These are phyloP conservation scores for Tolypocladium tropicale DNA, from an alignment of 2,329 filamentous ascomycete genomes.

Conservation along the genomic window DNA sequence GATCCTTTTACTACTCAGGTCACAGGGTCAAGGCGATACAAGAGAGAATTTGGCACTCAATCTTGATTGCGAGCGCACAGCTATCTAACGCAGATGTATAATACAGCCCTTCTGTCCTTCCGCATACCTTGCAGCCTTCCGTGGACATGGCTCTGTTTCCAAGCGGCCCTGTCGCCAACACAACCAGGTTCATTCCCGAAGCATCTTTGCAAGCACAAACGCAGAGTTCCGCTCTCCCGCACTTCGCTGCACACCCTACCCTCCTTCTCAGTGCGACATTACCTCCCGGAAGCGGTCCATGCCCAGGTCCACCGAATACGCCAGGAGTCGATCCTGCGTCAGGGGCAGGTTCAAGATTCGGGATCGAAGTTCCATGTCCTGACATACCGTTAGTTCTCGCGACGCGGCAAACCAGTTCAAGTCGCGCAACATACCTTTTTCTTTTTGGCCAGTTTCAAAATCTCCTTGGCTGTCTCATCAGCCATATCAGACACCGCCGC, in stretches of 20 bases:
- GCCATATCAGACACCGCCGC: constrained; percentile 80
- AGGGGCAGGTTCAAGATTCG: constrained; percentile 50
- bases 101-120: neutral
- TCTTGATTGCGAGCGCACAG: neutral
- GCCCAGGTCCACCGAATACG: constrained; percentile 61
- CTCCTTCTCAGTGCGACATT: constrained; percentile 35
- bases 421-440: constrained; percentile 38
- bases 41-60: neutral
- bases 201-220: neutral
- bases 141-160: neutral
- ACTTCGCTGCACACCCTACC: neutral
- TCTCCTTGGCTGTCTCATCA: constrained; percentile 57
- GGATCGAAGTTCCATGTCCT: constrained; percentile 26
- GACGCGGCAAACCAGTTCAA: neutral
- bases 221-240: neutral
- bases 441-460: constrained; percentile 43
- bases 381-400: constrained; percentile 2
- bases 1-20: neutral
- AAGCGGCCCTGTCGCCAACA: neutral
- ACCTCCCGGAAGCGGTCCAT: constrained; percentile 57
- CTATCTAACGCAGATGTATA: neutral
- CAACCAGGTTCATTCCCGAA: neutral
- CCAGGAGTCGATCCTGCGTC: constrained; percentile 61
- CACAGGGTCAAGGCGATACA: neutral
- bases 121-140: neutral